Percentiles rank a stretch among this genome's conserved stretches.
Evolutionary conservation across 169 alveolate genomes (phyloP).

Genomic region (Cryptosporidium andersoni): DNA sequence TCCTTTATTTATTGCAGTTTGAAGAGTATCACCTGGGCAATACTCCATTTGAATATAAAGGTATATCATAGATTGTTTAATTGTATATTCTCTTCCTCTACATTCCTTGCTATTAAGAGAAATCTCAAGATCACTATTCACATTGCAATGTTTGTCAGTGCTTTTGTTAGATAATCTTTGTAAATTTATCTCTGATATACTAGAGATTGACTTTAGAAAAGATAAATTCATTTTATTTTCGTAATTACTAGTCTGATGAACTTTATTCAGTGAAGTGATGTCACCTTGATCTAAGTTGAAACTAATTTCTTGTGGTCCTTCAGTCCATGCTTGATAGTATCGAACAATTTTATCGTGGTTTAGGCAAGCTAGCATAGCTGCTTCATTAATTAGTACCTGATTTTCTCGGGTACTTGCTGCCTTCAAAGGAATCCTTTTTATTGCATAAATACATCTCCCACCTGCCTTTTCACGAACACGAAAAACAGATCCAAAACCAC

Average conservation of each 20-base stretch:
- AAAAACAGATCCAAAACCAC: conserved; percentile 85
- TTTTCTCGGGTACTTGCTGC: conserved; percentile 72
- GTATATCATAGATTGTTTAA: conserved; percentile 64
- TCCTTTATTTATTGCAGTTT: conserved; percentile 78
- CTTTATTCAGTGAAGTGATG: conserved; percentile 6
- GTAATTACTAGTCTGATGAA: neutral
- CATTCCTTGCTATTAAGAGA: no score
- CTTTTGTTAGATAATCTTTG: no score
- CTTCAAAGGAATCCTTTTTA: conserved; percentile 79
- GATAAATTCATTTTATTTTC: no score
- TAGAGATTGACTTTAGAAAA: no score
- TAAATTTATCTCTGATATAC: no score
- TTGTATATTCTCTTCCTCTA: no score
- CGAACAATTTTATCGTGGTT: conserved; percentile 84
- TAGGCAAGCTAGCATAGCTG: conserved; percentile 83
- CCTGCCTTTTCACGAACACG: conserved; percentile 77
- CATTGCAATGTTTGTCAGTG: no score
- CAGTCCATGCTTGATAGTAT: conserved; percentile 86
- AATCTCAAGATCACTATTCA: no score
- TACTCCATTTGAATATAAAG: conserved; percentile 84
- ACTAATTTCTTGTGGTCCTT: conserved; percentile 74
- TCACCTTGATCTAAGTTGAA: conserved; percentile 43
- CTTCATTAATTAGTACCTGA: conserved; percentile 79
- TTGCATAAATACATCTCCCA: conserved; percentile 79
- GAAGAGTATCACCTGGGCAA: conserved; percentile 82